Conservation (phyloP, 2,329 filamentous ascomycete species). For the Penicillium rolfsii region DNA sequence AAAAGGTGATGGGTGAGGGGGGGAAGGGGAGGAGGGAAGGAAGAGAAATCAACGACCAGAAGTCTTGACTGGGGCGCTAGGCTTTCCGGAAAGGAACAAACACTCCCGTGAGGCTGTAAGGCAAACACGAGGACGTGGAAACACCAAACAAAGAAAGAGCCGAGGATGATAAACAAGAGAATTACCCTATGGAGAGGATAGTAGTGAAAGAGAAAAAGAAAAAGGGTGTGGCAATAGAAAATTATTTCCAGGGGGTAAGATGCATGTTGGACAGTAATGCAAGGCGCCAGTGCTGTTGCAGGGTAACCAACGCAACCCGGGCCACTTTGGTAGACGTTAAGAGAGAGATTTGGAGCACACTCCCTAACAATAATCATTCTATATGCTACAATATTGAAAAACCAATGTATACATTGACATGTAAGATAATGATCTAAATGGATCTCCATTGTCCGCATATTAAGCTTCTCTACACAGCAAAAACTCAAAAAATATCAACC, state of each 20-base stretch:
- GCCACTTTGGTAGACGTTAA: not conserved
- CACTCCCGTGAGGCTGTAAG: slow-evolving; percentile 22
- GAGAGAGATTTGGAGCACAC: not conserved
- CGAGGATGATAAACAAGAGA: not conserved
- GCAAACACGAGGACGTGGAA: not conserved
- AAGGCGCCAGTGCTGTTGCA: slow-evolving; percentile 15
- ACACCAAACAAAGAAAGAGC: slow-evolving; percentile 9
- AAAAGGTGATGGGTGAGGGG: slow-evolving; percentile 22
- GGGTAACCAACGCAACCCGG: not conserved
- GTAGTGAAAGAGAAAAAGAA: slow-evolving; percentile 9
- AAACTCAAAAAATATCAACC: not conserved
- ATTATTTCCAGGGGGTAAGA: slow-evolving; percentile 2
- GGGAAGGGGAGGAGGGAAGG: slow-evolving; percentile 28
- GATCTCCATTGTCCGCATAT: not conserved
- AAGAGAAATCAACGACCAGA: slow-evolving; percentile 28
- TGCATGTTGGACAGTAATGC: slow-evolving; percentile 20
- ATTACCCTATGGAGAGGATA: not conserved
- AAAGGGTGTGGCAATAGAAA: slow-evolving; percentile 12
- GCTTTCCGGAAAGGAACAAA: slow-evolving; percentile 24
- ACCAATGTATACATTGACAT: not conserved
- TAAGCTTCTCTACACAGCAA: slow-evolving; percentile 10
- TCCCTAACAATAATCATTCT: not conserved
- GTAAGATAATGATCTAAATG: no score
- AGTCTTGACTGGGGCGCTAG: slow-evolving; percentile 20
- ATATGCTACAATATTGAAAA: not conserved